Conservation (phyloP, 805 yeast genomes). For the Kodamaea jinghongensis region DNA sequence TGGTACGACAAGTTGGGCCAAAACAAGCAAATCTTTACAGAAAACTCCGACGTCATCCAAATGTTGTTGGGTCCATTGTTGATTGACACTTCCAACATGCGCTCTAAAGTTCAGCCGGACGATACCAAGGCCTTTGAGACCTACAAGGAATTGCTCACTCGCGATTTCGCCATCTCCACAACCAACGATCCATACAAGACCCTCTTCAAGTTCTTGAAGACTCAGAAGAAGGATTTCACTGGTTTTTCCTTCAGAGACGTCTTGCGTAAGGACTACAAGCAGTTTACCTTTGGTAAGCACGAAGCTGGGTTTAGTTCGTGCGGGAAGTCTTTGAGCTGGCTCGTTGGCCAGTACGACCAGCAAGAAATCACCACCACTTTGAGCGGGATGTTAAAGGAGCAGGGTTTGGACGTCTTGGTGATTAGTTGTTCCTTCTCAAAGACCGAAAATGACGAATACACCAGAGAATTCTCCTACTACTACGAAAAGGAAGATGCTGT, state of each 20-base stretch:
- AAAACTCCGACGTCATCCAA: constrained; percentile 34
- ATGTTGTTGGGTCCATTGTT: constrained; percentile 66
- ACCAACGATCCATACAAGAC: constrained; percentile 9
- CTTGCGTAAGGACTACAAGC: constrained; percentile 81
- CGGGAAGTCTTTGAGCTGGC: constrained; percentile 60
- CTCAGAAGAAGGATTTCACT: constrained; percentile 58
- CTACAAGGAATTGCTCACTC: constrained; percentile 29
- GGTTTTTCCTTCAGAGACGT: constrained; percentile 63
- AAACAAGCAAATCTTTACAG: constrained; percentile 14
- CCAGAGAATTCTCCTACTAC: constrained; percentile 34
- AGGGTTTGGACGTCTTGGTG: constrained; percentile 26
- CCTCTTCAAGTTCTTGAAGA: constrained; percentile 26
- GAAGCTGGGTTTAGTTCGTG: constrained; percentile 75
- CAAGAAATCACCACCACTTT: constrained; percentile 25
- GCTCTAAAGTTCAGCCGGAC: constrained; percentile 55
- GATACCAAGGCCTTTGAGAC: constrained; percentile 49
- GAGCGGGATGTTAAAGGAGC: constrained; percentile 13
- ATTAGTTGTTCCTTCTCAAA: constrained; percentile 41
- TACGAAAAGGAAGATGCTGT: constrained; percentile 13
- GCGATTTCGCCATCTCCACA: neutral
- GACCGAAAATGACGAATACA: constrained; percentile 28
- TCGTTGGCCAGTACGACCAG: constrained; percentile 28
- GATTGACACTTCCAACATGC: constrained; percentile 72
- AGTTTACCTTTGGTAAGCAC: constrained; percentile 43
- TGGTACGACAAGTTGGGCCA: constrained; percentile 40